Percentiles rank a stretch among this genome's conserved stretches.
Evolutionary conservation across 2,329 filamentous ascomycete genomes (phyloP).

Genomic region (Trichoderma sp.): DNA sequence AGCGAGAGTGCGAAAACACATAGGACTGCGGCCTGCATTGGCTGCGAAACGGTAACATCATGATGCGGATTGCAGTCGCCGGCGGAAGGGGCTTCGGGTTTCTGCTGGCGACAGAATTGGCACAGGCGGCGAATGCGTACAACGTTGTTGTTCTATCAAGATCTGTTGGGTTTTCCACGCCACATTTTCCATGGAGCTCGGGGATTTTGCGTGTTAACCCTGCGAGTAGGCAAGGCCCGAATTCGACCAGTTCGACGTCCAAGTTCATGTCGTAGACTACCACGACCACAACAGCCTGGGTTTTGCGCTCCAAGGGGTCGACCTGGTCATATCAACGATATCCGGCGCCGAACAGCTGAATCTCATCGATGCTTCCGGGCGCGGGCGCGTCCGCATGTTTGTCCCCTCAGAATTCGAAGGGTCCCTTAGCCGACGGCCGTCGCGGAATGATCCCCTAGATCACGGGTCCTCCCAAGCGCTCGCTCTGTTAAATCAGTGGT

Average conservation of each 20-base stretch:
- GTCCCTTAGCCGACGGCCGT: slow-evolving; percentile 56
- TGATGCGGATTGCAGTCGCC: slow-evolving; percentile 56
- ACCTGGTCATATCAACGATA: slow-evolving; percentile 76
- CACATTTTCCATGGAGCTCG: slow-evolving; percentile 12
- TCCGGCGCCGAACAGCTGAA: slow-evolving; percentile 67
- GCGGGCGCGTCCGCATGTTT: slow-evolving; percentile 67
- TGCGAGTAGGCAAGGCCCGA: slow-evolving; percentile 55
- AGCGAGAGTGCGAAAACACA: slow-evolving; percentile 23
- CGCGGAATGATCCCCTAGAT: slow-evolving; percentile 61
- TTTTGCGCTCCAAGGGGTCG: slow-evolving; percentile 71
- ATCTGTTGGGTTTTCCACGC: slow-evolving; percentile 38
- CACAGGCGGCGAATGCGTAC: slow-evolving; percentile 61
- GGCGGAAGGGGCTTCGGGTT: slow-evolving; percentile 52
- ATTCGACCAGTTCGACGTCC: slow-evolving; percentile 60
- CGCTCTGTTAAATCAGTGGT: slow-evolving; percentile 58
- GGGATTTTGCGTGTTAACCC: slow-evolving; percentile 33
- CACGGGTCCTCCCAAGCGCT: slow-evolving; percentile 62
- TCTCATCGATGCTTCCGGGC: slow-evolving; percentile 72
- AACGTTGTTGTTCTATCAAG: slow-evolving; percentile 72
- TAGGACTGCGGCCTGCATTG: slow-evolving; percentile 28
- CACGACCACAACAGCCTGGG: slow-evolving; percentile 58
- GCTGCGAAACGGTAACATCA: slow-evolving; percentile 33
- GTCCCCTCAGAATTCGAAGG: slow-evolving; percentile 79
- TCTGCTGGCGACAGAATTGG: slow-evolving; percentile 58
- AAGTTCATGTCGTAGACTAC: slow-evolving; percentile 73